Conservation (phyloP, 352 stramenopile genomes). For the Pythium brachiatum region DNA sequence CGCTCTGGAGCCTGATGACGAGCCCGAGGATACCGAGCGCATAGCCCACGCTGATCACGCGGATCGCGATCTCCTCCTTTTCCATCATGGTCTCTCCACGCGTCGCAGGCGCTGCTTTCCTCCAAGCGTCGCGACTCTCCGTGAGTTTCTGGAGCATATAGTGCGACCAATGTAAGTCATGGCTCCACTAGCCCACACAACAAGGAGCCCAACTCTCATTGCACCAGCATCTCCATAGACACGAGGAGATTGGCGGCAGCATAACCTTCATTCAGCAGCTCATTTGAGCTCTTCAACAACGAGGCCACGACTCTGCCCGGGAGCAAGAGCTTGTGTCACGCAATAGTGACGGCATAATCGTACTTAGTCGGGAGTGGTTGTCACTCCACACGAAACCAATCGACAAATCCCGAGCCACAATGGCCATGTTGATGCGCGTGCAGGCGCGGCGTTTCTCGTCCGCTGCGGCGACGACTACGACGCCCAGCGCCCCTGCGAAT, state of each 20-base stretch:
- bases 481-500: not conserved
- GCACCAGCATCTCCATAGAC: not conserved
- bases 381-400: conserved; percentile 9
- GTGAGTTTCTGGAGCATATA: not conserved
- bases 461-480: not conserved
- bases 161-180: too few relatives aligned
- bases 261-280: not conserved
- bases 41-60: conserved; percentile 51
- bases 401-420: conserved; percentile 4
- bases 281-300: not conserved
- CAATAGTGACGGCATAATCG: not conserved
- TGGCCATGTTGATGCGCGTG: conserved; percentile 19
- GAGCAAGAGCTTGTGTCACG: not conserved
- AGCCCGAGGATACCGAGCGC: conserved; percentile 52
- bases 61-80: conserved; percentile 71
- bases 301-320: not conserved
- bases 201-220: too few relatives aligned
- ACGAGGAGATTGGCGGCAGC: too few relatives aligned
- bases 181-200: too few relatives aligned
- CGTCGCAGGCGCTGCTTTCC: not conserved
- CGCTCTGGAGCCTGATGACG: conserved; percentile 46
- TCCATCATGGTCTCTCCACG: conserved; percentile 21
- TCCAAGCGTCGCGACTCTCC: conserved; percentile 4
- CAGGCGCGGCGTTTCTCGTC: conserved; percentile 20
- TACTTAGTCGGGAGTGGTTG: conserved; percentile 16